These are phyloP conservation scores for Cicer arietinum DNA, from an alignment of 306 rosid species.

Conservation along the genomic window DNA sequence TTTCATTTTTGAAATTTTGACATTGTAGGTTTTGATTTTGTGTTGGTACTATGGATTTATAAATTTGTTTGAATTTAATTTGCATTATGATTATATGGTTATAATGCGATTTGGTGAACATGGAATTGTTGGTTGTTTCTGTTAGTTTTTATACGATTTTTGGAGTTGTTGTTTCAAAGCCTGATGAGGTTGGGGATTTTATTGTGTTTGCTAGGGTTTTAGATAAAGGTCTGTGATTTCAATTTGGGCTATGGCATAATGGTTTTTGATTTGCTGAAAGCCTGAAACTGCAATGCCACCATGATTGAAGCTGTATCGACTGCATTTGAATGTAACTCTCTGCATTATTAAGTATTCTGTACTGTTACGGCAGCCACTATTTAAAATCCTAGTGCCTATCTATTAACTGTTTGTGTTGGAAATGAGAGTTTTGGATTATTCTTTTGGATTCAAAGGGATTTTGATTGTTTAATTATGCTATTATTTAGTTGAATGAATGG, in stretches of 20 bases:
- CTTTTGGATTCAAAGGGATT: not conserved
- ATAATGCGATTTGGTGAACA: not conserved
- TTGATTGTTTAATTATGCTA: not conserved
- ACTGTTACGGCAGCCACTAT: not conserved
- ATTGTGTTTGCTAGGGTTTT: not conserved
- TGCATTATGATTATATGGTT: not conserved
- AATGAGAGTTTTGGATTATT: not conserved
- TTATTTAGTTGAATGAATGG: not conserved
- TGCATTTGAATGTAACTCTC: not conserved
- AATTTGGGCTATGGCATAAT: not conserved
- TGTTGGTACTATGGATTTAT: not conserved
- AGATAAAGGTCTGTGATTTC: not conserved
- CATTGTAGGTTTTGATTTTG: not conserved
- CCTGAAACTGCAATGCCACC: not conserved
- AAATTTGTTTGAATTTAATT: not conserved
- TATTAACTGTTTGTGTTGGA: not conserved
- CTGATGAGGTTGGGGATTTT: not conserved
- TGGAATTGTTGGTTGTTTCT: not conserved
- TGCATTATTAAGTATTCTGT: not conserved
- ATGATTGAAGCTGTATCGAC: not conserved
- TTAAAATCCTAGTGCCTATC: not conserved
- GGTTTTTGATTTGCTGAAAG: not conserved
- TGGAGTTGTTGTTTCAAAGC: not conserved
- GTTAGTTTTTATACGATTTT: constrained; percentile 2
- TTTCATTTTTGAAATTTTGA: not conserved